Evolutionary conservation across 2,329 filamentous ascomycete species (phyloP).

Genomic region (Colletotrichum gigasporum): DNA sequence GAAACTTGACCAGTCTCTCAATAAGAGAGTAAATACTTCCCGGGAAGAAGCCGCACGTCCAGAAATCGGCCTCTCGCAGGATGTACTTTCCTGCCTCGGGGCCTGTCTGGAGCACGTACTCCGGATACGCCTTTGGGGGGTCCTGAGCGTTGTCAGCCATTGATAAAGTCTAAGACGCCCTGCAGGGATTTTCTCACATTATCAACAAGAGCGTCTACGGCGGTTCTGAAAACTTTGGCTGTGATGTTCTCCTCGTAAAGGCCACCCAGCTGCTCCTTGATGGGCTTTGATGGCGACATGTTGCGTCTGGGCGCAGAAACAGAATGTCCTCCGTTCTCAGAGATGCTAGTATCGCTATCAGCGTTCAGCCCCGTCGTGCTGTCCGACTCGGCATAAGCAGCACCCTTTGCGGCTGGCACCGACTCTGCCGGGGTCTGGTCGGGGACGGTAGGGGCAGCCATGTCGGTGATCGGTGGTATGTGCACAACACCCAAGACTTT

Average conservation of each 20-base stretch:
- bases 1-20: constrained; percentile 44
- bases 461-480: not conserved
- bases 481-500: not conserved
- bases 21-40: constrained; percentile 45
- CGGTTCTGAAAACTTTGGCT: constrained; percentile 34
- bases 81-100: constrained; percentile 30
- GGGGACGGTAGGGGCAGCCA: not conserved
- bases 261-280: constrained; percentile 12
- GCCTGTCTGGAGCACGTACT: constrained; percentile 33
- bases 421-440: not conserved
- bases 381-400: constrained; percentile 2
- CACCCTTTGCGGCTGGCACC: not conserved
- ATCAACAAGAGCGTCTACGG: constrained; percentile 12
- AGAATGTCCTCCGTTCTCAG: not conserved
- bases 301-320: not conserved
- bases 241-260: constrained; percentile 33
- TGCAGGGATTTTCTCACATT: constrained; percentile 21
- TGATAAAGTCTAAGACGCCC: not conserved
- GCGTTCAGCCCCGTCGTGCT: constrained; percentile 14
- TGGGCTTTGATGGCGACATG: not conserved
- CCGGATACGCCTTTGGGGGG: constrained; percentile 32
- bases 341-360: constrained; percentile 25
- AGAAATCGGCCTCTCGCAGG: constrained; percentile 35
- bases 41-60: constrained; percentile 52
- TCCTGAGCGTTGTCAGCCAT: constrained; percentile 4